Evolutionary conservation across 1,139 yeast species (phyloP), one percentile per base, ranked within the genome.

Genomic region (Kodamaea fungicola): DNA sequence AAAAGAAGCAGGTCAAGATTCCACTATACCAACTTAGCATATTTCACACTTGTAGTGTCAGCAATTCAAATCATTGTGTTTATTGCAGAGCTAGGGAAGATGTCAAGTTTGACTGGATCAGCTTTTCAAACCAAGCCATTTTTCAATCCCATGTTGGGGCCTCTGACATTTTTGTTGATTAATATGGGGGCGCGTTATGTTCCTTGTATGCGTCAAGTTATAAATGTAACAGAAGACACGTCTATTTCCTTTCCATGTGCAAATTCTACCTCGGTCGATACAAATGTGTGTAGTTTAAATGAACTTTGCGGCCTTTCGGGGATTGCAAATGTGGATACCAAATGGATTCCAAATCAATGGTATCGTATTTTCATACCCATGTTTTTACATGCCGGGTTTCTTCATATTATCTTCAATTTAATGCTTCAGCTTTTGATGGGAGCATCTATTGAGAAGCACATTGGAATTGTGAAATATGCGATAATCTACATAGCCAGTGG

Each of bases 141-240:
- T 42, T 81, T 83, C 62, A 83, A 83, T 53, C 90, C 90, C 7
- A 83, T 83, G 90, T 59, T 83, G 33, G 92, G 92, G 1, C 92
- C 92, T n/a, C 80, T 88, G 2, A 64, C 82, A 0, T 81, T 81
- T 50, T 62, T 82, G 7, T 67, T 79, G 52, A 80, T 83, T 41
- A 75, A 80, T 48, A 75, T 80, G 76, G 90, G 90, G 1, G 83
- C 89, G 2, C 59, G 90, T 31, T 83, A 80, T 54, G 72, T 77
- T 0, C 88, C 89, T 0, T 83, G 92, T 54, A 83, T 83, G 87
- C 78, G 76, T 41, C 55, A 61, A 30, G 66, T 82, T 22, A 52
- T 56, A 21, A 72, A 68, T 3, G 57, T 81, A 37, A 80, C 88
- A 6, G 68, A 77, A 44, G 73, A 67, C 42, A 49, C 70, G 2